A percentile compares a stretch with the other conserved stretches of the same genome.
Evolutionary conservation across 2,329 filamentous ascomycete species (phyloP).

Genomic region (Epichloe sibirici): DNA sequence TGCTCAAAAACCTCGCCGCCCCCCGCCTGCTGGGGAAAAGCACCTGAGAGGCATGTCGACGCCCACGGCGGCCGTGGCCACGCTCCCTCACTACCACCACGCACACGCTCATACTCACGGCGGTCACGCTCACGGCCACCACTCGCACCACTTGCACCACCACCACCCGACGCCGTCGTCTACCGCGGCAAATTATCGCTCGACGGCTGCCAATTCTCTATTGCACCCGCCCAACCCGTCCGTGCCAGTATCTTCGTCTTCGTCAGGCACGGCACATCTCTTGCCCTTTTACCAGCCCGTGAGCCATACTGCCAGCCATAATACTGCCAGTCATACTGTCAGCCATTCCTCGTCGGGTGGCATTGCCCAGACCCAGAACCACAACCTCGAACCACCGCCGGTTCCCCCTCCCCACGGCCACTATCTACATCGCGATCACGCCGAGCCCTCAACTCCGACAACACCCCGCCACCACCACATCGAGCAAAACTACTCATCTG

Average conservation of each 20-base stretch:
- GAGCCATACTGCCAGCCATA: constrained; percentile 7
- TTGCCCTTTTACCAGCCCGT: constrained; percentile 15
- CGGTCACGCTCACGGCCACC: constrained; percentile 1
- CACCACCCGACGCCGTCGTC: background rate
- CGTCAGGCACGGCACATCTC: constrained; percentile 15
- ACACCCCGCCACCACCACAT: constrained; percentile 6
- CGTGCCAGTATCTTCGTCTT: constrained; percentile 13
- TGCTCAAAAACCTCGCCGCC: background rate
- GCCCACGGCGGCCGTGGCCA: constrained; percentile 64
- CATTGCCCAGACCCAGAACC: constrained; percentile 12
- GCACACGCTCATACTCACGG: constrained; percentile 8
- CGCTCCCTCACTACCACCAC: constrained; percentile 55
- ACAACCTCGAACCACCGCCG: constrained; percentile 17
- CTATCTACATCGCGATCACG: constrained; percentile 8
- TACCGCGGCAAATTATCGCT: constrained; percentile 15
- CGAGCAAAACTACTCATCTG: constrained; percentile 11
- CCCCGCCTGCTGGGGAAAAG: constrained; percentile 4
- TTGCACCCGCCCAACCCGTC: constrained; percentile 11
- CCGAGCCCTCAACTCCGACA: constrained; percentile 14
- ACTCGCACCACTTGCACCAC: constrained; percentile 6
- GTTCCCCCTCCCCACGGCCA: constrained; percentile 19
- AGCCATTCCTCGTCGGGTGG: constrained; percentile 23
- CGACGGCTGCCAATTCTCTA: constrained; percentile 15
- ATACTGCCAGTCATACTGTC: no score
- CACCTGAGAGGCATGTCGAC: constrained; percentile 52